phyloP scores from a whole-genome alignment of 2,329 filamentous ascomycete species.

The Colletotrichum noveboracense region DNA sequence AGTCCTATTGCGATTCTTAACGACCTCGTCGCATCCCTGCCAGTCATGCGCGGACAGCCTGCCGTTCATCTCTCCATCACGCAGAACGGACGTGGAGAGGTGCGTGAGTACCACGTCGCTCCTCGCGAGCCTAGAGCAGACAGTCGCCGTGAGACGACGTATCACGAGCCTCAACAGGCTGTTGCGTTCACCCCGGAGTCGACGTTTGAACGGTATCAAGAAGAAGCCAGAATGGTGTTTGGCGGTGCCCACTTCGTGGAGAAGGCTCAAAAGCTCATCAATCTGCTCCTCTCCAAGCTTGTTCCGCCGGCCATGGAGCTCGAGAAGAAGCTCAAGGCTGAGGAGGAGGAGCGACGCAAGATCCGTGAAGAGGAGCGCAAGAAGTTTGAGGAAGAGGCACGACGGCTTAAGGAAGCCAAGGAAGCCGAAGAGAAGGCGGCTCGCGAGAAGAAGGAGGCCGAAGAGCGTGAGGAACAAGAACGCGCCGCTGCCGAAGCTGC shows the following conservation, averaged over 20 bases:
- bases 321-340: constrained; percentile 73
- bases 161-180: constrained; percentile 72
- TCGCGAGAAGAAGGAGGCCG: constrained; percentile 72
- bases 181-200: constrained; percentile 75
- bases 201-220: constrained; percentile 82
- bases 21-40: constrained; percentile 61
- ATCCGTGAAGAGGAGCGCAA: constrained; percentile 64
- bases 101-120: constrained; percentile 56
- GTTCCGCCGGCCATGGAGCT: constrained; percentile 85
- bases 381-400: constrained; percentile 69
- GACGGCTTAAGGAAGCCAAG: constrained; percentile 70
- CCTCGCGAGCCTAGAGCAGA: constrained; percentile 51
- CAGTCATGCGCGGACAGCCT: constrained; percentile 52
- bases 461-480: constrained; percentile 68
- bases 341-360: constrained; percentile 54
- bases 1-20: constrained; percentile 61
- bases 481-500: constrained; percentile 66
- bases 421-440: constrained; percentile 73
- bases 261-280: constrained; percentile 70
- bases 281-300: constrained; percentile 73
- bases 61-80: constrained; percentile 67
- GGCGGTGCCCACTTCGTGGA: constrained; percentile 67
- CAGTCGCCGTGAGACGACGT: constrained; percentile 49
- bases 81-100: constrained; percentile 51
- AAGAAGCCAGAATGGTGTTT: constrained; percentile 89